These are phyloP conservation scores for Mycena leptocephala DNA, from an alignment of 768 basidiomycete genomes.

Conservation along the genomic window DNA sequence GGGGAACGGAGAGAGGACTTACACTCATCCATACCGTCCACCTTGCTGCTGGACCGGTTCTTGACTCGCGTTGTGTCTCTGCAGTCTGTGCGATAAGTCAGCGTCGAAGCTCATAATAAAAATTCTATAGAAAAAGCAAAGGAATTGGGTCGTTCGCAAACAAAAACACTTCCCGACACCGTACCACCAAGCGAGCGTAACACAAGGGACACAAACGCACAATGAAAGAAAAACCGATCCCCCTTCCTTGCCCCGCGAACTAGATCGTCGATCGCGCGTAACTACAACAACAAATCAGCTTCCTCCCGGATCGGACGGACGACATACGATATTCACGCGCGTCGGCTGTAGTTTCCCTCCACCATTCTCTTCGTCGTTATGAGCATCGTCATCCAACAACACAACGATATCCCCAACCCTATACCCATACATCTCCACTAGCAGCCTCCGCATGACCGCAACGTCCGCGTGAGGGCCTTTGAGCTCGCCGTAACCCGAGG, in stretches of 20 bases:
- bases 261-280: constrained; percentile 59
- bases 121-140: not conserved
- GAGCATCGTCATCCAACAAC: constrained; percentile 14
- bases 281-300: constrained; percentile 45
- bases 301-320: not conserved
- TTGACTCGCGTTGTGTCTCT: constrained; percentile 59
- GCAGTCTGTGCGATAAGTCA: constrained; percentile 52
- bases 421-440: constrained; percentile 22
- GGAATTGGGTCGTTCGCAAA: not conserved
- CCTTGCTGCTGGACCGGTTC: constrained; percentile 54
- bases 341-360: constrained; percentile 22
- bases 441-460: constrained; percentile 6
- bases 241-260: constrained; percentile 61
- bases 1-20: not conserved
- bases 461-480: constrained; percentile 31
- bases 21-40: constrained; percentile 63
- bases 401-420: constrained; percentile 10
- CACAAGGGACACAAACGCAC: constrained; percentile 48
- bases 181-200: not conserved
- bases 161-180: not conserved
- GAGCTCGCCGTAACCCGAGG: not conserved
- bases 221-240: constrained; percentile 73
- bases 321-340: constrained; percentile 32
- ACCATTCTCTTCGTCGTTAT: no score
- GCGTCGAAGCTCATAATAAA: not conserved